Conservation (phyloP, 2,329 filamentous ascomycete genomes). For the Podosphaera leucotricha region DNA sequence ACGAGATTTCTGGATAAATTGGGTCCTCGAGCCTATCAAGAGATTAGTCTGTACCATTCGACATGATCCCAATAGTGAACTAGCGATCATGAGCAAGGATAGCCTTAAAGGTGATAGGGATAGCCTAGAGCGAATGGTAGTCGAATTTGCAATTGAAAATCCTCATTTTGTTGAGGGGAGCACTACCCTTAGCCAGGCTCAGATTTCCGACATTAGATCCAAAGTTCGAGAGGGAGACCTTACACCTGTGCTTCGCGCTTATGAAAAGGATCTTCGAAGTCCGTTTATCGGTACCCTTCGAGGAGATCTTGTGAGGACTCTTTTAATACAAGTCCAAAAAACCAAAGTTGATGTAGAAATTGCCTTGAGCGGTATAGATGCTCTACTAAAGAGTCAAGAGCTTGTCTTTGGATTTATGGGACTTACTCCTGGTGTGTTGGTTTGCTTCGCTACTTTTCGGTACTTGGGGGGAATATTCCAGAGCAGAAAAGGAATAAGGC, state of each 20-base stretch:
- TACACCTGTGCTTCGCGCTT: slow-evolving; percentile 73
- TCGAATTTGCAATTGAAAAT: slow-evolving; percentile 79
- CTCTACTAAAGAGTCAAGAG: slow-evolving; percentile 84
- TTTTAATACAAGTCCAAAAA: slow-evolving; percentile 94
- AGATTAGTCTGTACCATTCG: slow-evolving; percentile 80
- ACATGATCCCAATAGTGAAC: slow-evolving; percentile 77
- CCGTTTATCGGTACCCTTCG: slow-evolving; percentile 64
- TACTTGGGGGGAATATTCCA: slow-evolving; percentile 51
- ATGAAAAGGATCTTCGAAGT: slow-evolving; percentile 65
- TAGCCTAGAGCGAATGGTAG: slow-evolving; percentile 90
- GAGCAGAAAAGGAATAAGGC: slow-evolving; percentile 41
- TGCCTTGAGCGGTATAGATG: slow-evolving; percentile 86
- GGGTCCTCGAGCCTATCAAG: slow-evolving; percentile 67
- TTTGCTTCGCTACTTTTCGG: slow-evolving; percentile 48
- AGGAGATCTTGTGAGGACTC: slow-evolving; percentile 69
- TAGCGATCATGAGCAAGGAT: slow-evolving; percentile 87
- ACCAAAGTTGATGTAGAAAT: slow-evolving; percentile 97
- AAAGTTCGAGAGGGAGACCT: slow-evolving; percentile 83
- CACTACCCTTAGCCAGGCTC: slow-evolving; percentile 32
- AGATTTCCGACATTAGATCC: slow-evolving; percentile 50
- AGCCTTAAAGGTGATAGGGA: slow-evolving; percentile 76
- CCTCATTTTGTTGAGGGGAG: slow-evolving; percentile 32
- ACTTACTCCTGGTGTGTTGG: slow-evolving; percentile 75
- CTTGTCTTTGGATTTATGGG: slow-evolving; percentile 95
- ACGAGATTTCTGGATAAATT: slow-evolving; percentile 86